Percentiles rank a stretch among this genome's conserved stretches.
Evolutionary conservation across 2,329 filamentous ascomycete genomes (phyloP).

Genomic region (Monosporascus sp.): DNA sequence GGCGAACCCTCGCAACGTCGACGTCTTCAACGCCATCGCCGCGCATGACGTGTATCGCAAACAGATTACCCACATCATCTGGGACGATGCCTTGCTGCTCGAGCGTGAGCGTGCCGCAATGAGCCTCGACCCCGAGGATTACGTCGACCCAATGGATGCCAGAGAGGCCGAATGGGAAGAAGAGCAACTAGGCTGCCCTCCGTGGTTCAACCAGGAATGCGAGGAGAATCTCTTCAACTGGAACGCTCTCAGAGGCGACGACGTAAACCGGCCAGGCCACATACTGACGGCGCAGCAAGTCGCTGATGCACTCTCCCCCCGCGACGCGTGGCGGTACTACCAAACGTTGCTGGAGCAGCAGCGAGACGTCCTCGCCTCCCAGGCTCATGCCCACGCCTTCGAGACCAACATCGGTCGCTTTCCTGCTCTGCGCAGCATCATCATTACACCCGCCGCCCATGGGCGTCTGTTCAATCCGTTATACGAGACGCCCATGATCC

Average conservation of each 20-base stretch:
- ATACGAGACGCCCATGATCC: constrained; percentile 37
- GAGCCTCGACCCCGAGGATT: neutral
- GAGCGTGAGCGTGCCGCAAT: neutral
- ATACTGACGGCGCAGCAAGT: neutral
- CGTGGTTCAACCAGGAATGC: neutral
- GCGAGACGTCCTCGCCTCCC: constrained; percentile 19
- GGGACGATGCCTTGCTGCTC: constrained; percentile 25
- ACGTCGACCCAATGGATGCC: neutral
- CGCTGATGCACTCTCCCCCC: neutral
- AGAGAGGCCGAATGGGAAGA: neutral
- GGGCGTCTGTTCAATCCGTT: constrained; percentile 28
- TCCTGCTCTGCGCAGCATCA: constrained; percentile 29
- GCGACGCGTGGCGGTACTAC: constrained; percentile 23
- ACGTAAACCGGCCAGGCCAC: neutral
- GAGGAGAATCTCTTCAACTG: neutral
- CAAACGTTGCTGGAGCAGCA: constrained; percentile 28
- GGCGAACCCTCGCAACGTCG: constrained; percentile 32
- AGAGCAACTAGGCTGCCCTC: neutral
- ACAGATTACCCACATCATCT: constrained; percentile 32
- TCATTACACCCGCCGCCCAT: constrained; percentile 34
- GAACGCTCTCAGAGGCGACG: neutral
- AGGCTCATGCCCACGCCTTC: constrained; percentile 26
- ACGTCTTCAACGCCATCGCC: constrained; percentile 30
- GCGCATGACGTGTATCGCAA: constrained; percentile 27
- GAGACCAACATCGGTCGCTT: constrained; percentile 28